A percentile compares a stretch with the other conserved stretches of the same genome.
phyloP scores from a whole-genome alignment of 1,139 yeast species.

The Sugiyamaella paludigena region DNA sequence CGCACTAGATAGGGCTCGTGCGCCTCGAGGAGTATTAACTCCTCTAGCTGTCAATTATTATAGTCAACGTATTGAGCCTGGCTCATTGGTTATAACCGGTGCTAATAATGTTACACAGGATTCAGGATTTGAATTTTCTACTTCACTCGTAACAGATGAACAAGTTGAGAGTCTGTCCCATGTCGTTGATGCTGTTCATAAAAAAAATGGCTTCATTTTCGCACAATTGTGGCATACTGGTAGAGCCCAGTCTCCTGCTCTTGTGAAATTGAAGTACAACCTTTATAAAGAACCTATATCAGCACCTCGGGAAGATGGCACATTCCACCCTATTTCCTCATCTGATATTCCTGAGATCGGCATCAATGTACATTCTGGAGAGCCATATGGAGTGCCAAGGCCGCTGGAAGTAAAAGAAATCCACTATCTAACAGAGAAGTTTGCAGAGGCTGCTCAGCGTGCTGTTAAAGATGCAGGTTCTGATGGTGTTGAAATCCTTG shows the following conservation, averaged over 20 bases:
- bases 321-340: not conserved
- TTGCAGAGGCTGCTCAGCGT: conserved; percentile 43
- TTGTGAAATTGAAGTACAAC: conserved; percentile 8
- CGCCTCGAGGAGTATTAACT: conserved; percentile 27
- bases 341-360: conserved; percentile 15
- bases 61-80: conserved; percentile 45
- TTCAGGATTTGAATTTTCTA: conserved; percentile 44
- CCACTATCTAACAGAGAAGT: conserved; percentile 38
- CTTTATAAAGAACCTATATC: conserved; percentile 23
- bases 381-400: conserved; percentile 24
- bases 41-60: conserved; percentile 51
- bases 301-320: too few species aligned
- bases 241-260: conserved; percentile 44
- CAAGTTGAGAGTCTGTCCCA: conserved; percentile 50
- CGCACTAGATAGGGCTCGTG: conserved; percentile 55
- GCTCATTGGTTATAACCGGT: conserved; percentile 47
- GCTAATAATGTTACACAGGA: conserved; percentile 37
- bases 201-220: conserved; percentile 48
- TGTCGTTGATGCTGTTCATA: conserved; percentile 49
- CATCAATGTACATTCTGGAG: conserved; percentile 12
- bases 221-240: conserved; percentile 60
- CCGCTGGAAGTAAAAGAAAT: conserved; percentile 45
- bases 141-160: conserved; percentile 50
- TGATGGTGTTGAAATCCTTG: conserved; percentile 64
- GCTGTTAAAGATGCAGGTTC: conserved; percentile 55